phyloP scores from a whole-genome alignment of 257 asterid genomes.

The Solanum lycopersicoides region DNA sequence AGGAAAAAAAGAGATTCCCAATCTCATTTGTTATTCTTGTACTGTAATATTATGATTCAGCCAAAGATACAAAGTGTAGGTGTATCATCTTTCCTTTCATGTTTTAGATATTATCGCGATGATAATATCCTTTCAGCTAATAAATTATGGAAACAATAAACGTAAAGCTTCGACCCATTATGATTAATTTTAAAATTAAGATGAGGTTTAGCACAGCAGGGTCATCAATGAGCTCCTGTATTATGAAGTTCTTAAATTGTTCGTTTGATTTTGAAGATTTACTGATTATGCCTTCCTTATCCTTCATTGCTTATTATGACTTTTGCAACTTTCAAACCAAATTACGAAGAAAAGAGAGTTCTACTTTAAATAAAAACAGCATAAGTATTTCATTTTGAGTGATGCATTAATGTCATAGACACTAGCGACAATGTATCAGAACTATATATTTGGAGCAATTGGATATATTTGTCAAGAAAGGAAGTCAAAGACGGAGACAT shows the following conservation, averaged over 20 bases:
- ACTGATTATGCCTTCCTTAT: neutral
- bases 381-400: neutral
- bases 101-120: neutral
- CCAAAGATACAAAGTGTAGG: neutral
- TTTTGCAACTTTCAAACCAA: neutral
- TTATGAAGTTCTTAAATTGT: neutral
- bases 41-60: neutral
- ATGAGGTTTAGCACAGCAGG: neutral
- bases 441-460: neutral
- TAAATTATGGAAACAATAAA: neutral
- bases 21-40: neutral
- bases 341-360: neutral
- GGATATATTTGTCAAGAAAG: neutral
- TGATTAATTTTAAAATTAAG: neutral
- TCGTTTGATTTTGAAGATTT: neutral
- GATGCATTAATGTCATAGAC: neutral
- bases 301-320: neutral
- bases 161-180: neutral
- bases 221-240: neutral
- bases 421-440: neutral
- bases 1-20: neutral
- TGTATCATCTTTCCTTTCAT: neutral
- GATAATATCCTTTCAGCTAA: neutral
- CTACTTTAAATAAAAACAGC: neutral
- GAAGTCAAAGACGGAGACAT: neutral